A percentile compares a stretch with the other conserved stretches of the same genome.
These are phyloP conservation scores for Colletotrichum tamarilloi DNA, from an alignment of 2,329 filamentous ascomycete species.

Conservation along the genomic window DNA sequence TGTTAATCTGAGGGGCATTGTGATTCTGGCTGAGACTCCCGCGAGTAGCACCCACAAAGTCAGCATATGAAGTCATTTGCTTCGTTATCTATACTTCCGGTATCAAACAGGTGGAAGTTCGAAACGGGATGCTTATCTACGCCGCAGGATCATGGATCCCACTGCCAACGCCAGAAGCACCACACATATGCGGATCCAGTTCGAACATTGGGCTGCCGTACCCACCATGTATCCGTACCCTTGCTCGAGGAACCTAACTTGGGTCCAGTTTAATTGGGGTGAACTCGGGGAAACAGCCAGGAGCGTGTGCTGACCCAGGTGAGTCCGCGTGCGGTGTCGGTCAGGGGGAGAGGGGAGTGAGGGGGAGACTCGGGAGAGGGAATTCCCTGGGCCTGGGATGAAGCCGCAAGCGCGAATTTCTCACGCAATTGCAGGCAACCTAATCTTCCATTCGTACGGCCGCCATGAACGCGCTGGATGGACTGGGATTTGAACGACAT, in stretches of 20 bases:
- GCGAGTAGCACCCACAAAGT: conserved; percentile 15
- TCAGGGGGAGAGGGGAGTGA: conserved; percentile 2
- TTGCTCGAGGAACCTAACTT: not conserved
- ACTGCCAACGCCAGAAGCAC: not conserved
- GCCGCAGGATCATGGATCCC: not conserved
- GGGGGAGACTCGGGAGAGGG: not conserved
- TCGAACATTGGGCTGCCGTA: not conserved
- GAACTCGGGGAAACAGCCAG: conserved; percentile 28
- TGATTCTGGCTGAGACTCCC: conserved; percentile 18
- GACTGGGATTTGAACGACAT: not conserved
- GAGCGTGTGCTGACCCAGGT: conserved; percentile 12
- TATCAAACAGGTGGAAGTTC: conserved; percentile 15
- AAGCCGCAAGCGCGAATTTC: conserved; percentile 7
- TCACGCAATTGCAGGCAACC: not conserved
- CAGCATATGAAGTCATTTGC: conserved; percentile 6
- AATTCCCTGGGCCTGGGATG: not conserved
- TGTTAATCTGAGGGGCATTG: conserved; percentile 10
- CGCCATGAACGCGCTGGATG: not conserved
- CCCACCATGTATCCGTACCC: not conserved
- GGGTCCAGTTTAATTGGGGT: conserved; percentile 11
- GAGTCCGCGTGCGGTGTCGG: not conserved
- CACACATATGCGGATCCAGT: conserved; percentile 13
- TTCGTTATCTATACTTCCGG: conserved; percentile 19
- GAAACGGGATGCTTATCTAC: conserved; percentile 30
- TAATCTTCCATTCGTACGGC: not conserved